A percentile compares a stretch with the other conserved stretches of the same genome.
Evolutionary conservation across 179 eudicot species (phyloP).

Genomic region (Patellifolia procumbens): DNA sequence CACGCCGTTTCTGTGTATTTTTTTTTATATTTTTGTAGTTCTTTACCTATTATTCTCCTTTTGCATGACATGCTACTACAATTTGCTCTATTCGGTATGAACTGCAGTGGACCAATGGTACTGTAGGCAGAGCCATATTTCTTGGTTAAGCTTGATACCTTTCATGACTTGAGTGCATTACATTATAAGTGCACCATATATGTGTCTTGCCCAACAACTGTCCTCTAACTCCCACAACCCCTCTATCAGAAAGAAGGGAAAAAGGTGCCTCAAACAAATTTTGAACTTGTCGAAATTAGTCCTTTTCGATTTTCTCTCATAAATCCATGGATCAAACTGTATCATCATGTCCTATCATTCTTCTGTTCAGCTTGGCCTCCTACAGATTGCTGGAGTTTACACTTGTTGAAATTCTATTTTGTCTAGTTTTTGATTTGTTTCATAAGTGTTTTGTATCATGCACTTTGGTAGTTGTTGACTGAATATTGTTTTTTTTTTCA

Average conservation of each 20-base stretch:
- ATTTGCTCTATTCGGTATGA: background rate
- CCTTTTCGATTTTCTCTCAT: background rate
- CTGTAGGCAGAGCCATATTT: background rate
- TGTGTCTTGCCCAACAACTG: background rate
- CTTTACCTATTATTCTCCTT: background rate
- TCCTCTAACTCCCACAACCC: background rate
- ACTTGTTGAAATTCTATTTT: background rate
- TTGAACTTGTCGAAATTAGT: background rate
- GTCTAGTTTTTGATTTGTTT: background rate
- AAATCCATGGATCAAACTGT: background rate
- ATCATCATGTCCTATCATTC: background rate
- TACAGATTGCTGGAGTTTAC: background rate
- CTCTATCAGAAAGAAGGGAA: background rate
- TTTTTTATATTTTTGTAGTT: background rate
- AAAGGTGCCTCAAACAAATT: background rate
- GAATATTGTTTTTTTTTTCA: conserved; percentile 28
- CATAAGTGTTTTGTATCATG: background rate
- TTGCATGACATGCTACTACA: background rate
- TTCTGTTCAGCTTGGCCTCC: background rate
- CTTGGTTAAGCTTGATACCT: background rate
- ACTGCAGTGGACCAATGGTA: background rate
- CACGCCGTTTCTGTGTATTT: background rate
- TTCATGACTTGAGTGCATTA: background rate
- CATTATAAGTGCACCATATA: background rate
- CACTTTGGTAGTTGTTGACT: conserved; percentile 14